Evolutionary conservation across 2,329 filamentous ascomycete genomes (phyloP).

Genomic region (Penicillium capsulatum): DNA sequence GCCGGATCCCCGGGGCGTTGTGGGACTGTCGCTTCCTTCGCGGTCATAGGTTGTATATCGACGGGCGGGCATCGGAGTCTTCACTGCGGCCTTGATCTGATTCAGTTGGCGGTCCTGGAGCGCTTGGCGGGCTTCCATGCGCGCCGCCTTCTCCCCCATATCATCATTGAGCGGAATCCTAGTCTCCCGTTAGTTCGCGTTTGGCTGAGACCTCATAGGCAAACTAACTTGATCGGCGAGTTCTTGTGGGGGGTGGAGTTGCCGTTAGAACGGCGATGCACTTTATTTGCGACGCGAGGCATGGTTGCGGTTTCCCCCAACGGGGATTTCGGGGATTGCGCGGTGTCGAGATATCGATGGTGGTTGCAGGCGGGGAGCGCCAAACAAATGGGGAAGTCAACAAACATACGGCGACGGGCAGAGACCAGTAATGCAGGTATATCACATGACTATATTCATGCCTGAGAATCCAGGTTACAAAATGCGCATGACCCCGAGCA

Average conservation of each 20-base stretch:
- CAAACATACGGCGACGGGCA: slow-evolving; percentile 36
- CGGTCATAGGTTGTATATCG: slow-evolving; percentile 36
- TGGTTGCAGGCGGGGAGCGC: slow-evolving; percentile 16
- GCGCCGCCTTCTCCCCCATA: slow-evolving; percentile 81
- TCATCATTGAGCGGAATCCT: slow-evolving; percentile 97
- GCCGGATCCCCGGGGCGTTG: slow-evolving; percentile 45
- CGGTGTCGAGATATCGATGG: slow-evolving; percentile 12
- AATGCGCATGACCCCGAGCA: too few species aligned
- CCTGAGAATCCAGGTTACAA: slow-evolving; percentile 6
- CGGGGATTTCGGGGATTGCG: slow-evolving; percentile 21
- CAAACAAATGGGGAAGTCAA: slow-evolving; percentile 26
- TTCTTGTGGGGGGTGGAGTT: slow-evolving; percentile 50
- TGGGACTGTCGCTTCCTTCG: slow-evolving; percentile 44
- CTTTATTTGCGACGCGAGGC: slow-evolving; percentile 54
- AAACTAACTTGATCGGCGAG: slow-evolving; percentile 48
- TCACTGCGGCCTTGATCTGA: slow-evolving; percentile 73
- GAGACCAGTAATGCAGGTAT: slow-evolving; percentile 21
- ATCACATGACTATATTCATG: slow-evolving; percentile 11
- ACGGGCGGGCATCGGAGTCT: slow-evolving; percentile 41
- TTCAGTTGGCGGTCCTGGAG: slow-evolving; percentile 88
- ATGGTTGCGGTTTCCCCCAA: slow-evolving; percentile 40
- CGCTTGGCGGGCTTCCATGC: slow-evolving; percentile 80
- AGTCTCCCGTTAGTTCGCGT: slow-evolving; percentile 11
- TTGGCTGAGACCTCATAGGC: neutral
- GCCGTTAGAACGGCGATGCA: slow-evolving; percentile 45